Evolutionary conservation across 2,329 filamentous ascomycete species (phyloP).

Genomic region (Calonectria pseudoturangicola): DNA sequence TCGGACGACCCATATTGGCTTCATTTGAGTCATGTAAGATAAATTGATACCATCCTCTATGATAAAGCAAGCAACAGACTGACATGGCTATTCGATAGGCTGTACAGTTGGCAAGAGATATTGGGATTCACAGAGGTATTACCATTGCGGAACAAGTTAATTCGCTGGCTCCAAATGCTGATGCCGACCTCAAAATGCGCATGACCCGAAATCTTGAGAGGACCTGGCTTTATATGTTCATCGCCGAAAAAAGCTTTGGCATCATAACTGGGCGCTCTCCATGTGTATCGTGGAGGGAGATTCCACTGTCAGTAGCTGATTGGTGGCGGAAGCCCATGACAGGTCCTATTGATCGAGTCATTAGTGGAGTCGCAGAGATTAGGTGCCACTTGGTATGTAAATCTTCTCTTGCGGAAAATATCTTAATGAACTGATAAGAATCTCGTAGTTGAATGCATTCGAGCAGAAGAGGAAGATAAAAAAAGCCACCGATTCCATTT

Average conservation of each 20-base stretch:
- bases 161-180: conserved; percentile 28
- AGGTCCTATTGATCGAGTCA: conserved; percentile 47
- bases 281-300: conserved; percentile 42
- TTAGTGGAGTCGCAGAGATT: conserved; percentile 51
- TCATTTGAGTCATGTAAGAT: conserved; percentile 49
- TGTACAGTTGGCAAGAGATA: conserved; percentile 49
- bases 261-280: conserved; percentile 39
- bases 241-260: conserved; percentile 44
- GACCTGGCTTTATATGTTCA: conserved; percentile 42
- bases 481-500: conserved; percentile 45
- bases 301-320: conserved; percentile 27
- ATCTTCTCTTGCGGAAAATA: not conserved
- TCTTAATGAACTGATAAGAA: conserved; percentile 10
- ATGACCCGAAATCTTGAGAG: conserved; percentile 40
- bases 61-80: too few species aligned
- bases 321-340: conserved; percentile 48
- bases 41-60: too few species aligned
- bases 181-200: conserved; percentile 34
- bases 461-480: conserved; percentile 22
- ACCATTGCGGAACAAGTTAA: conserved; percentile 48
- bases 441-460: conserved; percentile 18
- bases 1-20: conserved; percentile 53
- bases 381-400: conserved; percentile 44
- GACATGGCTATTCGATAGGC: conserved; percentile 34
- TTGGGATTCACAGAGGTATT: conserved; percentile 48